Conservation (phyloP, 331 rosid species). For the Phaseolus coccineus region DNA sequence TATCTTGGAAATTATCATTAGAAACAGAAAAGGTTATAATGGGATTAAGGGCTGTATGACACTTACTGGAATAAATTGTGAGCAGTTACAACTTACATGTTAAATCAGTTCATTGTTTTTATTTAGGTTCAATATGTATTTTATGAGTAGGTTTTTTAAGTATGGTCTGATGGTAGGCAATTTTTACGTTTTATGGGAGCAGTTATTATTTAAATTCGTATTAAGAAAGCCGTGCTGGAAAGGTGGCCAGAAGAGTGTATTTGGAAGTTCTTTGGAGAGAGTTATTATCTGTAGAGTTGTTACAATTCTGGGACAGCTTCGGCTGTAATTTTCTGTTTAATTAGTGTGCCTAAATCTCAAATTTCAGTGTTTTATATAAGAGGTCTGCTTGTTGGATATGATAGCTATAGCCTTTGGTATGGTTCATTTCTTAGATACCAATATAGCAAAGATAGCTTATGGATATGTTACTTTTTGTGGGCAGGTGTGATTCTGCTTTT, state of each 20-base stretch:
- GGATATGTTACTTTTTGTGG: slow-evolving; percentile 30
- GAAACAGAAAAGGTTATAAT: slow-evolving; percentile 1
- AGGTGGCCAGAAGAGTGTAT: not conserved
- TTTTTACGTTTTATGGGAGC: not conserved
- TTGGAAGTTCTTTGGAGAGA: not conserved
- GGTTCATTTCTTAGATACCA: slow-evolving; percentile 27
- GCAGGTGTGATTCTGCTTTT: slow-evolving; percentile 92
- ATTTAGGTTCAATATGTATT: not conserved
- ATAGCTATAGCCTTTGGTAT: slow-evolving; percentile 5
- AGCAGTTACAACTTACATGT: not conserved
- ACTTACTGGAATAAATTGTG: not conserved
- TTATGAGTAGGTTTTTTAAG: not conserved
- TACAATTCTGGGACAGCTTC: not conserved
- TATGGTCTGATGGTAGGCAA: not conserved
- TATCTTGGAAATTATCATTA: slow-evolving; percentile 29
- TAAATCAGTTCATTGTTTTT: not conserved
- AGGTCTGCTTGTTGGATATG: slow-evolving; percentile 20
- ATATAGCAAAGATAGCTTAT: slow-evolving; percentile 21
- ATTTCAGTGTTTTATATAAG: not conserved
- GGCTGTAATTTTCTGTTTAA: not conserved
- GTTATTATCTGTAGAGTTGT: not conserved
- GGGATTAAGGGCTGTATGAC: not conserved
- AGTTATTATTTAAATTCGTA: not conserved
- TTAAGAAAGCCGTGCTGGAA: not conserved
- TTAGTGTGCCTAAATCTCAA: not conserved